Evolutionary conservation across 2,329 filamentous ascomycete species (phyloP).

Genomic region (Teratosphaeria destructans): DNA sequence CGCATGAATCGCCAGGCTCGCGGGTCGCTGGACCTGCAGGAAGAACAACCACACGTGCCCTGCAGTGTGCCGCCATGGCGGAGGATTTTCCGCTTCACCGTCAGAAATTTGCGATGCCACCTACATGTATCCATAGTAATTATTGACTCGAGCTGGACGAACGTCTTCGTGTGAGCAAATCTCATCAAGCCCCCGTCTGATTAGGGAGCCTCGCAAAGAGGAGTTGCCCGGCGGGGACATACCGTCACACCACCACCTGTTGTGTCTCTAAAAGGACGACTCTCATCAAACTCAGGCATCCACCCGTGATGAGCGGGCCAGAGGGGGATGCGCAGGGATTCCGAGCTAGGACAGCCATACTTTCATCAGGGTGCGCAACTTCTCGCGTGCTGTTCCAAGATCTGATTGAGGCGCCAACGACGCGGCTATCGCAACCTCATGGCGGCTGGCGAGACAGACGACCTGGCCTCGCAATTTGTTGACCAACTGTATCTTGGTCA

Average conservation of each 20-base stretch:
- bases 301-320: neutral
- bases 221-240: too few species aligned
- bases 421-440: neutral
- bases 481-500: neutral
- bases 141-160: too few species aligned
- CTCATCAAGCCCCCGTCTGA: too few species aligned
- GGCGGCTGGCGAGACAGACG: neutral
- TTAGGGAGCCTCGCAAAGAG: too few species aligned
- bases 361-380: neutral
- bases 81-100: too few species aligned
- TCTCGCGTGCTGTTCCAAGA: neutral
- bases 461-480: neutral
- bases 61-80: too few species aligned
- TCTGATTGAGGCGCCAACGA: neutral
- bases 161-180: too few species aligned
- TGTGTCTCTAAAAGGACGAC: neutral
- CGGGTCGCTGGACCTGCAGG: too few species aligned
- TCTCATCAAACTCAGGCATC: neutral
- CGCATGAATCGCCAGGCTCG: neutral
- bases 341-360: neutral
- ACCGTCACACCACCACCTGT: too few species aligned
- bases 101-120: too few species aligned
- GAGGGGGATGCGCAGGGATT: neutral
- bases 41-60: too few species aligned
- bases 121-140: too few species aligned